A percentile compares a stretch with the other conserved stretches of the same genome.
These are phyloP conservation scores for Talaromyces sp. DNA, from an alignment of 2,329 filamentous ascomycete genomes.

Conservation along the genomic window DNA sequence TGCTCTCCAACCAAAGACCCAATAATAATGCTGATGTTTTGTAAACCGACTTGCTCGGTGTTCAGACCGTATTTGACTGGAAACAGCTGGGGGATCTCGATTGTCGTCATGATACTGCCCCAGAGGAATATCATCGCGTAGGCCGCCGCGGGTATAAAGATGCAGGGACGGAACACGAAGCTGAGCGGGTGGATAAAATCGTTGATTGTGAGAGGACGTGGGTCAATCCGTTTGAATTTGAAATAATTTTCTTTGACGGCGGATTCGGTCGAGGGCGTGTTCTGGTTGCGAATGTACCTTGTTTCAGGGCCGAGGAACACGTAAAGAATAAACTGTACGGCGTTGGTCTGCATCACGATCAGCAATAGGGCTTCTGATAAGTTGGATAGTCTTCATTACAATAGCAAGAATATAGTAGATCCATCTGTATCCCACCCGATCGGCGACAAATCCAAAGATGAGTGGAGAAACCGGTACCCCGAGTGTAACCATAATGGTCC, in stretches of 20 bases:
- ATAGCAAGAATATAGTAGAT: constrained; percentile 56
- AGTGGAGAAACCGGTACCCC: constrained; percentile 37
- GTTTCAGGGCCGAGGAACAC: constrained; percentile 50
- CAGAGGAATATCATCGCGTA: constrained; percentile 55
- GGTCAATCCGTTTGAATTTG: constrained; percentile 44
- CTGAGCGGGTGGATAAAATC: constrained; percentile 49
- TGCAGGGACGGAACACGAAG: constrained; percentile 38
- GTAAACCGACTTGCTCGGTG: constrained; percentile 52
- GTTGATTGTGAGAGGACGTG: constrained; percentile 35
- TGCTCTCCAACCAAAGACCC: constrained; percentile 56
- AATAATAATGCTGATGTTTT: constrained; percentile 53
- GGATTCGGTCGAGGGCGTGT: constrained; percentile 19
- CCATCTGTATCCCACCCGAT: constrained; percentile 50
- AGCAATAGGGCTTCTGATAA: constrained; percentile 11
- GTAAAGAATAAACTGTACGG: constrained; percentile 49
- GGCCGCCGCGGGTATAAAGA: constrained; percentile 46
- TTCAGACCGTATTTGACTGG: constrained; percentile 51
- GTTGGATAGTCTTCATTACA: not conserved
- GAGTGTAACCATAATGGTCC: constrained; percentile 46
- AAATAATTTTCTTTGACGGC: not conserved
- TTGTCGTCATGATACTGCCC: constrained; percentile 47
- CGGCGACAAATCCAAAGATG: constrained; percentile 37
- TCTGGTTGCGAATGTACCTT: constrained; percentile 36
- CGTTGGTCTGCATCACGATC: constrained; percentile 38
- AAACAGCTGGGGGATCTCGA: constrained; percentile 56